Conservation (phyloP, 106 monocot genomes). For the Agapanthus africanus region DNA sequence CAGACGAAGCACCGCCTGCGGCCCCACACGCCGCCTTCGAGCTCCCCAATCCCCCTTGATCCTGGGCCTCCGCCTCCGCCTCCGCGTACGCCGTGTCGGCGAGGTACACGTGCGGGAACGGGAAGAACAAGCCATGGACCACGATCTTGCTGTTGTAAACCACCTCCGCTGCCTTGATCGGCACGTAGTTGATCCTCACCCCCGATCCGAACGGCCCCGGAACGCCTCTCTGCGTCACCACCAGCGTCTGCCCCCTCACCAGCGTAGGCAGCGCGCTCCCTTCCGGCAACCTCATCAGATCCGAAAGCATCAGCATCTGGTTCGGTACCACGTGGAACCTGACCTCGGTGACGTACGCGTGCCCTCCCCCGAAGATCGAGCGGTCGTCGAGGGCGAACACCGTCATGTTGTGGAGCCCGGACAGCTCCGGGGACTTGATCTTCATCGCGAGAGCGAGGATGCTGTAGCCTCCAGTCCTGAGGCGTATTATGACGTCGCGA, state of each 20-base stretch:
- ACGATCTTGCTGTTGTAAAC: slow-evolving; percentile 56
- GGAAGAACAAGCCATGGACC: slow-evolving; percentile 39
- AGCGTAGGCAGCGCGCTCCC: slow-evolving; percentile 55
- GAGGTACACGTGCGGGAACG: slow-evolving; percentile 44
- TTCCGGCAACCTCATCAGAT: slow-evolving; percentile 31
- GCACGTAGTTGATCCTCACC: slow-evolving; percentile 45
- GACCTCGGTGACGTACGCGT: slow-evolving; percentile 50
- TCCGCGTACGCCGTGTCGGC: neutral
- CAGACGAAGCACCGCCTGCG: too few relatives aligned
- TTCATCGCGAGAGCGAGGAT: slow-evolving; percentile 70
- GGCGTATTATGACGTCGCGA: slow-evolving; percentile 55
- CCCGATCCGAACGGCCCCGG: neutral
- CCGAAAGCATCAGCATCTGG: slow-evolving; percentile 34
- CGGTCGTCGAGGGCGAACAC: slow-evolving; percentile 63
- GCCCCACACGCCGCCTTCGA: too few relatives aligned
- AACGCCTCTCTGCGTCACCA: slow-evolving; percentile 25
- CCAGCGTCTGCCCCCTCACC: slow-evolving; percentile 39
- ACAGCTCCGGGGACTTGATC: slow-evolving; percentile 59
- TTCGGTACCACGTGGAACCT: slow-evolving; percentile 75
- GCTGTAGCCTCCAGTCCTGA: slow-evolving; percentile 50
- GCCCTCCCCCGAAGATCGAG: slow-evolving; percentile 62
- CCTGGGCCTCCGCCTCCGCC: too few relatives aligned
- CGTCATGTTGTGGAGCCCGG: slow-evolving; percentile 48
- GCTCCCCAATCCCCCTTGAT: too few relatives aligned
- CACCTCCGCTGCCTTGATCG: slow-evolving; percentile 47